phyloP scores from a whole-genome alignment of 768 basidiomycete genomes.

The Mrakia blollopis region DNA sequence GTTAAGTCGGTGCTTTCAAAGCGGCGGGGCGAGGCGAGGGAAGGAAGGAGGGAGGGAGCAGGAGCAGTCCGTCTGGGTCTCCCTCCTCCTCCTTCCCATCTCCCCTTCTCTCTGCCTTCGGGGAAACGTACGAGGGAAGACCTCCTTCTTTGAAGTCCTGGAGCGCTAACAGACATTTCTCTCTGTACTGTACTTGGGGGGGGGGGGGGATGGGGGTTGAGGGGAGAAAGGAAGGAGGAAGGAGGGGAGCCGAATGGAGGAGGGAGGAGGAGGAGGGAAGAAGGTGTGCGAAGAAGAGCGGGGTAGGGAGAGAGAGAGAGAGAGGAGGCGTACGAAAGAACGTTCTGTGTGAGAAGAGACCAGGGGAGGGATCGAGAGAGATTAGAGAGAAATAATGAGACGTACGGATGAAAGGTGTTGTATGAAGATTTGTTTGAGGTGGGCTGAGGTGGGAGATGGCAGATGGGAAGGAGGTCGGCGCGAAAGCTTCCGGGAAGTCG shows the following conservation, averaged over 20 bases:
- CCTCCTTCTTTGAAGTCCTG: not conserved
- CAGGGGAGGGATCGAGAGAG: not conserved
- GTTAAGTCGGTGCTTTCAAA: not conserved
- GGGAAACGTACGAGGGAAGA: not conserved
- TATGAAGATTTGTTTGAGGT: not conserved
- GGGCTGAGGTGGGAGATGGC: slow-evolving; percentile 11
- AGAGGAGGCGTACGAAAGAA: no score
- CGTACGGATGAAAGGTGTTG: no score
- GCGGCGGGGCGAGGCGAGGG: not conserved
- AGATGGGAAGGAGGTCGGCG: no score
- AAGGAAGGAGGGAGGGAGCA: not conserved
- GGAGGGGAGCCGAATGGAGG: not conserved
- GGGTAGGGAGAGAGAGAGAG: not conserved
- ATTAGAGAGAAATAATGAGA: not conserved
- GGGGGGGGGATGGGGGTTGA: not conserved
- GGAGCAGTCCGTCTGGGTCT: not conserved
- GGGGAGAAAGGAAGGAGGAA: not conserved
- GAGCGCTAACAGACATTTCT: not conserved
- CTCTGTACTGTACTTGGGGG: not conserved
- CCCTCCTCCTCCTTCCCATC: not conserved
- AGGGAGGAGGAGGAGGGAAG: not conserved
- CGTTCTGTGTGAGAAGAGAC: no score
- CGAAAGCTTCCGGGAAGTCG: no score
- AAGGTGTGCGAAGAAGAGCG: not conserved
- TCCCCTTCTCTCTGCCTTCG: not conserved